phyloP scores from a whole-genome alignment of 2,329 filamentous ascomycete genomes.

The Cercospora sp. region DNA sequence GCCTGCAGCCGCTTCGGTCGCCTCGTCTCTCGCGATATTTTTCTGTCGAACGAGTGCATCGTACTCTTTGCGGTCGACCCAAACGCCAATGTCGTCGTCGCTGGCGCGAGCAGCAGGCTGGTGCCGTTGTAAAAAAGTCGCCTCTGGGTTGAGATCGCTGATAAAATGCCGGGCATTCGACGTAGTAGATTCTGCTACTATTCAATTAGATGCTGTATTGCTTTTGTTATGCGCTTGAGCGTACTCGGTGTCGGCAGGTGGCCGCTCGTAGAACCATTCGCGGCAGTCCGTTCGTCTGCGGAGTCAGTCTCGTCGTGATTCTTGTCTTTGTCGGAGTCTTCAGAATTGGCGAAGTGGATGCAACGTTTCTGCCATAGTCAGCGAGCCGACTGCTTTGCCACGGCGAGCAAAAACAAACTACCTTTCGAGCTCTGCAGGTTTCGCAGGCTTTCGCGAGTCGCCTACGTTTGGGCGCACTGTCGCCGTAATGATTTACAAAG shows the following conservation, averaged over 20 bases:
- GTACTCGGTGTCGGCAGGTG: conserved; percentile 12
- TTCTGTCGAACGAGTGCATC: conserved; percentile 33
- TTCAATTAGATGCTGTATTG: background rate
- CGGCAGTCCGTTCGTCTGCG: background rate
- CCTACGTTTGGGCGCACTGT: conserved; percentile 35
- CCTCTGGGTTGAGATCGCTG: conserved; percentile 48
- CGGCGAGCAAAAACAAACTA: conserved; percentile 12
- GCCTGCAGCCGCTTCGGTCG: conserved; percentile 8
- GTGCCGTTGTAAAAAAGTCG: conserved; percentile 47
- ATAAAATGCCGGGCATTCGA: conserved; percentile 20
- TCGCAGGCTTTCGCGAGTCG: conserved; percentile 39
- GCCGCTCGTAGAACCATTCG: background rate
- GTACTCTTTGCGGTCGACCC: conserved; percentile 39
- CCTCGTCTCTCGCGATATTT: conserved; percentile 20
- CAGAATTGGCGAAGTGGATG: conserved; percentile 31
- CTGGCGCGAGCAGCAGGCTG: conserved; percentile 19
- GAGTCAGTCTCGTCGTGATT: conserved; percentile 11
- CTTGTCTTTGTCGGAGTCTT: conserved; percentile 13
- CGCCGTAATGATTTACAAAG: conserved; percentile 39
- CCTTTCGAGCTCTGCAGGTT: conserved; percentile 36
- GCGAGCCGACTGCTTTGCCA: conserved; percentile 10
- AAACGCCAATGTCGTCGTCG: conserved; percentile 38
- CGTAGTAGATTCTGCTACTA: conserved; percentile 8
- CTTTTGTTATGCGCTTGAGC: background rate
- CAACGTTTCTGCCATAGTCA: conserved; percentile 36